phyloP scores from a whole-genome alignment of 805 yeast species.

The Kazachstania taianensis region DNA sequence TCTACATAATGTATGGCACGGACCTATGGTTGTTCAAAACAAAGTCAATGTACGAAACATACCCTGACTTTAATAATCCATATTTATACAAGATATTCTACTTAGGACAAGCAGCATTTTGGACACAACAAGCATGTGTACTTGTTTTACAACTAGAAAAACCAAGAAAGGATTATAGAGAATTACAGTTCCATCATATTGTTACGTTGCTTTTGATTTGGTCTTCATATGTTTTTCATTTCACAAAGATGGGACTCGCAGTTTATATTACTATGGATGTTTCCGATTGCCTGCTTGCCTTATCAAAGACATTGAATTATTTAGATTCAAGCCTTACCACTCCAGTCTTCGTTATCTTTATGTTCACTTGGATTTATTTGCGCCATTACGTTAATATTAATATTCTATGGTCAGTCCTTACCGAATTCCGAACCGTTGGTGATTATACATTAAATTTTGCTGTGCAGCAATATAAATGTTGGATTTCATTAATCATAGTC shows the following conservation, averaged over 20 bases:
- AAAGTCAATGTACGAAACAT: slow-evolving; percentile 61
- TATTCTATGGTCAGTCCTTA: slow-evolving; percentile 74
- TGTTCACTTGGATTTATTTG: slow-evolving; percentile 70
- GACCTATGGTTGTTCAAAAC: slow-evolving; percentile 91
- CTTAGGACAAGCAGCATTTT: slow-evolving; percentile 87
- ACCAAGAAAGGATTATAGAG: slow-evolving; percentile 89
- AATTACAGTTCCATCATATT: slow-evolving; percentile 85
- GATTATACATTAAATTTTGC: slow-evolving; percentile 71
- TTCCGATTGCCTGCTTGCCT: slow-evolving; percentile 79
- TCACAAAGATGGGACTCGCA: slow-evolving; percentile 89
- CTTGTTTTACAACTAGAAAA: slow-evolving; percentile 78
- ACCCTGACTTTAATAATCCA: slow-evolving; percentile 75
- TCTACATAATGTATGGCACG: slow-evolving; percentile 73
- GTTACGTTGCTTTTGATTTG: slow-evolving; percentile 82
- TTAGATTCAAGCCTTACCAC: slow-evolving; percentile 55
- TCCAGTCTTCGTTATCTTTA: slow-evolving; percentile 60
- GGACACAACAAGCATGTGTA: slow-evolving; percentile 93
- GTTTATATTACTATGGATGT: slow-evolving; percentile 93
- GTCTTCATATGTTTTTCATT: slow-evolving; percentile 85
- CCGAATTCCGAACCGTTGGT: slow-evolving; percentile 83
- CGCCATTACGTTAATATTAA: slow-evolving; percentile 79
- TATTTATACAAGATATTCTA: slow-evolving; percentile 69
- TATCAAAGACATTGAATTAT: slow-evolving; percentile 81
- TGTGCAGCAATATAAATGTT: slow-evolving; percentile 91
- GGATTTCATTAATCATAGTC: slow-evolving; percentile 87